Evolutionary conservation across 148 eudicot species (phyloP).

Genomic region (Vaccinium darrowii): DNA sequence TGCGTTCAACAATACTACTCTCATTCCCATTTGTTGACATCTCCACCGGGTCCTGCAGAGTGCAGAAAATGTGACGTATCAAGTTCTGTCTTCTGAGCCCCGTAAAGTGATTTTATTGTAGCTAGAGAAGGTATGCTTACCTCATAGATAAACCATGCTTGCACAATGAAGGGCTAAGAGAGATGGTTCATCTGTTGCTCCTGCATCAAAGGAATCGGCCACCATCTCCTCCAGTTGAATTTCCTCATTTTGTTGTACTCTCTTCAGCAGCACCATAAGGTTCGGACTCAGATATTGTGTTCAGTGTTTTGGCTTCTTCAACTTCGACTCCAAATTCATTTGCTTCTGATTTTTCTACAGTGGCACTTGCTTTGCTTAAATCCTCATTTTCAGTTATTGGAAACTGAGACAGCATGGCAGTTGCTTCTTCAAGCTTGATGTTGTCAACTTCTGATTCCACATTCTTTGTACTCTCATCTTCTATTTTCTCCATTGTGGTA

Average conservation of each 20-base stretch:
- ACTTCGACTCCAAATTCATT: slow-evolving; percentile 1
- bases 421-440: not conserved
- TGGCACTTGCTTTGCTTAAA: not conserved
- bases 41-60: not conserved
- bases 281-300: not conserved
- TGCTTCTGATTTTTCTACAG: slow-evolving; percentile 8
- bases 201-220: not conserved
- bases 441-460: not conserved
- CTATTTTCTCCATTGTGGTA: not conserved
- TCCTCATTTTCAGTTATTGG: slow-evolving; percentile 4
- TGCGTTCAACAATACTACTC: not conserved
- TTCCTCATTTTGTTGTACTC: not conserved
- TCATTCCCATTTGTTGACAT: not conserved
- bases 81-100: not conserved
- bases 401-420: slow-evolving; percentile 3
- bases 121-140: not conserved
- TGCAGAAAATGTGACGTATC: not conserved
- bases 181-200: slow-evolving; percentile 8
- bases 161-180: not conserved
- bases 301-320: not conserved
- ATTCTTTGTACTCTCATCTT: slow-evolving; percentile 5
- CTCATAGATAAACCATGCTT: not conserved
- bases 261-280: not conserved
- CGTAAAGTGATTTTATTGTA: not conserved
- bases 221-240: not conserved